phyloP scores from a whole-genome alignment of 1,284 basidiomycete species.

The Tilletia walkeri region DNA sequence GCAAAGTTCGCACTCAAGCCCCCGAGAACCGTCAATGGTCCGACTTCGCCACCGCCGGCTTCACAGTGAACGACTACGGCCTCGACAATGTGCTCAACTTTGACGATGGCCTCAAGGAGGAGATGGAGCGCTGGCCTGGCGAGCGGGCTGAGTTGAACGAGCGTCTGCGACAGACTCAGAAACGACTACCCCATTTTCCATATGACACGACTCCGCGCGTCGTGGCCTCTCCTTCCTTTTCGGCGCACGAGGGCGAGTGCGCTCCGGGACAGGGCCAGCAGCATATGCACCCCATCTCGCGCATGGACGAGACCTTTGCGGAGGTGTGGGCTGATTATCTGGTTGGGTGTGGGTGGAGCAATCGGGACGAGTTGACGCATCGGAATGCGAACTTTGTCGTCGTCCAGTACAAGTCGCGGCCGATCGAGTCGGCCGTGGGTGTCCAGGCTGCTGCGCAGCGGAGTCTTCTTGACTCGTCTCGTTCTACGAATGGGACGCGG shows the following conservation, averaged over 20 bases:
- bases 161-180: slow-evolving; percentile 29
- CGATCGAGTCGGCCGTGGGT: slow-evolving; percentile 34
- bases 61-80: slow-evolving; percentile 28
- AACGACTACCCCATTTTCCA: slow-evolving; percentile 41
- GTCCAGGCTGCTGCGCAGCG: slow-evolving; percentile 7
- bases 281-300: slow-evolving; percentile 34
- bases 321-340: slow-evolving; percentile 53
- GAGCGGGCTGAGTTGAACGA: slow-evolving; percentile 26
- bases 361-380: slow-evolving; percentile 53
- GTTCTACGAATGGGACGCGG: background rate
- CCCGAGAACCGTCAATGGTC: slow-evolving; percentile 46
- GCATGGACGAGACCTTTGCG: slow-evolving; percentile 50
- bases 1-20: slow-evolving; percentile 29
- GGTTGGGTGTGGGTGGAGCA: slow-evolving; percentile 52
- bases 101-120: slow-evolving; percentile 43
- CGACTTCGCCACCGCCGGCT: slow-evolving; percentile 44
- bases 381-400: slow-evolving; percentile 52
- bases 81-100: slow-evolving; percentile 45
- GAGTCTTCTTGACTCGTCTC: background rate
- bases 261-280: slow-evolving; percentile 25
- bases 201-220: slow-evolving; percentile 44
- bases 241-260: background rate
- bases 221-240: slow-evolving; percentile 29
- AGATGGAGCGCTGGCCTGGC: slow-evolving; percentile 41
- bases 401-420: slow-evolving; percentile 46